Percentiles rank a stretch among this genome's conserved stretches.
Evolutionary conservation across 1,284 basidiomycete genomes (phyloP).

Genomic region (Termitomyces sp.): DNA sequence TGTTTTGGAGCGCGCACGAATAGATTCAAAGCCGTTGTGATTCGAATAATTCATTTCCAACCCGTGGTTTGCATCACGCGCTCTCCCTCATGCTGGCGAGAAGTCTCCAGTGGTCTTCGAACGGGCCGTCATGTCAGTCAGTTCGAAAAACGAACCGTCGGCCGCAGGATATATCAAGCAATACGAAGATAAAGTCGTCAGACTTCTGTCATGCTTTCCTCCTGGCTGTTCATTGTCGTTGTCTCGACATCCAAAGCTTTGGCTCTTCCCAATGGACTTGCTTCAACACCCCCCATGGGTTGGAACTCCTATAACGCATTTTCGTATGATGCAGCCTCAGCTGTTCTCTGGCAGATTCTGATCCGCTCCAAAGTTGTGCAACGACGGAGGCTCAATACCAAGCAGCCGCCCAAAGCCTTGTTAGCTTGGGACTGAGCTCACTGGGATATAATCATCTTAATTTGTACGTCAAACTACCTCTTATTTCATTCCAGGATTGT

Average conservation of each 20-base stretch:
- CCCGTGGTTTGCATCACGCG: slow-evolving; percentile 7
- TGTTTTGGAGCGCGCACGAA: not conserved
- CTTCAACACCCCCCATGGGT: slow-evolving; percentile 39
- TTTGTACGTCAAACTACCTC: slow-evolving; percentile 24
- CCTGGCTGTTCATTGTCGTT: slow-evolving; percentile 5
- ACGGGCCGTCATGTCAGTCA: slow-evolving; percentile 10
- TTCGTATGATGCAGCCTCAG: slow-evolving; percentile 25
- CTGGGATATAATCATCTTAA: slow-evolving; percentile 38
- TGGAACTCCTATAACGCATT: slow-evolving; percentile 47
- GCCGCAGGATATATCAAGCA: not conserved
- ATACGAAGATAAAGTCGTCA: not conserved
- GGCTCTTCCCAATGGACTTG: slow-evolving; percentile 37
- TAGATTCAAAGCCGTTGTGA: not conserved
- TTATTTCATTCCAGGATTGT: not conserved
- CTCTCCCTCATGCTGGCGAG: not conserved
- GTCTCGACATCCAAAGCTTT: slow-evolving; percentile 13
- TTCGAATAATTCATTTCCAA: not conserved
- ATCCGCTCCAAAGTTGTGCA: slow-evolving; percentile 26
- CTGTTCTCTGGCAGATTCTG: not conserved
- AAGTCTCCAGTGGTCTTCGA: slow-evolving; percentile 1
- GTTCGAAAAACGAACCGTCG: not conserved
- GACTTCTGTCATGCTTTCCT: not conserved
- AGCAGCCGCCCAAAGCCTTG: slow-evolving; percentile 29
- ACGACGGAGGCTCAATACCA: slow-evolving; percentile 34
- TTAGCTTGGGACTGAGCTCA: slow-evolving; percentile 29